Evolutionary conservation across 305 asterid species (phyloP).

Genomic region (Striga hermonthica): DNA sequence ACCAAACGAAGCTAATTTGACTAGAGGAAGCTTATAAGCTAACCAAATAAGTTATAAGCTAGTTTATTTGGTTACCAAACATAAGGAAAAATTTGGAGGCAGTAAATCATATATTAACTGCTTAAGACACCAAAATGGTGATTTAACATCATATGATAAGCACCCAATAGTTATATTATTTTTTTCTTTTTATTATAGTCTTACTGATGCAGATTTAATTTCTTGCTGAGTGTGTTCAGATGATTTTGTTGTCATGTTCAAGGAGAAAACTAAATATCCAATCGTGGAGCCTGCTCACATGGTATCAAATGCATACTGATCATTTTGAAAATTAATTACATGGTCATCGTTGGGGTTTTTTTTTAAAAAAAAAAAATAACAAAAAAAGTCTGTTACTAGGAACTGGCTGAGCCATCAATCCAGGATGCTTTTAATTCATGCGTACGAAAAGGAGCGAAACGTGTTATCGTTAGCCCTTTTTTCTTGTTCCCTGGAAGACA

Average conservation of each 20-base stretch:
- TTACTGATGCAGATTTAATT: conserved; percentile 13
- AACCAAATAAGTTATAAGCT: too few relatives aligned
- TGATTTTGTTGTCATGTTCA: conserved; percentile 82
- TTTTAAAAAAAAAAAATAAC: too few relatives aligned
- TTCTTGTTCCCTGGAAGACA: conserved; percentile 97
- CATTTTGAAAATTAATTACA: not conserved
- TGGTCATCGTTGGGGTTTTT: too few relatives aligned
- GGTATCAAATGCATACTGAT: conserved; percentile 40
- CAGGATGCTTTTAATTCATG: conserved; percentile 74
- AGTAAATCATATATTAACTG: not conserved
- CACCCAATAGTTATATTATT: not conserved
- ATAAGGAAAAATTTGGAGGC: not conserved
- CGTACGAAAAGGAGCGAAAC: conserved; percentile 76
- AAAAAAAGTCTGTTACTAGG: too few relatives aligned
- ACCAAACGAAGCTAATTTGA: too few relatives aligned
- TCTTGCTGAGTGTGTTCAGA: conserved; percentile 45
- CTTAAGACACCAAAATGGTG: not conserved
- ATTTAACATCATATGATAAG: not conserved
- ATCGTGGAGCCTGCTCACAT: conserved; percentile 98
- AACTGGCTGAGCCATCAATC: conserved; percentile 92
- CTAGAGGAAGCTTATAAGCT: too few relatives aligned
- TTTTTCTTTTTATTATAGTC: not conserved
- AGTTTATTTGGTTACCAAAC: too few relatives aligned
- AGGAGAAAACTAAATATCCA: conserved; percentile 65
- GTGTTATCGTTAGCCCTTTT: conserved; percentile 90